Evolutionary conservation across 2,329 filamentous ascomycete genomes (phyloP).

Genomic region (Davidsoniella eucalypti): DNA sequence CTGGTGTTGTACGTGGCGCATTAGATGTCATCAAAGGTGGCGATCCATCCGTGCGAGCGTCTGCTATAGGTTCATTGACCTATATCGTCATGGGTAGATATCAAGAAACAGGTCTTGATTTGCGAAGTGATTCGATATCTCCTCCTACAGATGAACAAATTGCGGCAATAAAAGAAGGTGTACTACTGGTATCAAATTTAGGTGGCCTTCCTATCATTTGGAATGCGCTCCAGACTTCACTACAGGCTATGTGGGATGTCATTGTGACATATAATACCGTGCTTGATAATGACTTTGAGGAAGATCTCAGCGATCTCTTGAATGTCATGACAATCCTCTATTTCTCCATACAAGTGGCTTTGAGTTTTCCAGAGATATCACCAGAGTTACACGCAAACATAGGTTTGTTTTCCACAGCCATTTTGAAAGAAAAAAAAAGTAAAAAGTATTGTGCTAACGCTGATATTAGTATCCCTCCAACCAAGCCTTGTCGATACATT

Average conservation of each 20-base stretch:
- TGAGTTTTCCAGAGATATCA: constrained; percentile 36
- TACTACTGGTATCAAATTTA: constrained; percentile 32
- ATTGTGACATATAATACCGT: constrained; percentile 7
- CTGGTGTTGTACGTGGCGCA: constrained; percentile 37
- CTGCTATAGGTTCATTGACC: constrained; percentile 39
- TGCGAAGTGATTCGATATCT: constrained; percentile 26
- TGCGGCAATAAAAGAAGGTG: constrained; percentile 39
- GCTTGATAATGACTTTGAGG: constrained; percentile 20
- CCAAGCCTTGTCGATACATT: constrained; percentile 58
- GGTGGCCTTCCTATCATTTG: constrained; percentile 25
- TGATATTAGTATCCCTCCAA: constrained; percentile 34
- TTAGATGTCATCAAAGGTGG: constrained; percentile 26
- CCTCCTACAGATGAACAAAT: constrained; percentile 40
- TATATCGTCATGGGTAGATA: constrained; percentile 54
- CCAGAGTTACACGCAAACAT: constrained; percentile 31
- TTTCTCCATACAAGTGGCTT: constrained; percentile 37
- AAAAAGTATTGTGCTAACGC: constrained; percentile 11
- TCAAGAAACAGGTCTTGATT: constrained; percentile 46
- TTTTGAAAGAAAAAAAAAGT: not conserved
- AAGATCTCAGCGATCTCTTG: constrained; percentile 42
- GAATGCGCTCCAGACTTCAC: constrained; percentile 32
- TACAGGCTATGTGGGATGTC: constrained; percentile 32
- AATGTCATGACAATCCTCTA: constrained; percentile 49
- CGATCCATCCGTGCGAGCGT: constrained; percentile 32
- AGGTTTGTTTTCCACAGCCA: constrained; percentile 23